phyloP scores from a whole-genome alignment of 352 stramenopile genomes.

The Phytophthora nicotianae region DNA sequence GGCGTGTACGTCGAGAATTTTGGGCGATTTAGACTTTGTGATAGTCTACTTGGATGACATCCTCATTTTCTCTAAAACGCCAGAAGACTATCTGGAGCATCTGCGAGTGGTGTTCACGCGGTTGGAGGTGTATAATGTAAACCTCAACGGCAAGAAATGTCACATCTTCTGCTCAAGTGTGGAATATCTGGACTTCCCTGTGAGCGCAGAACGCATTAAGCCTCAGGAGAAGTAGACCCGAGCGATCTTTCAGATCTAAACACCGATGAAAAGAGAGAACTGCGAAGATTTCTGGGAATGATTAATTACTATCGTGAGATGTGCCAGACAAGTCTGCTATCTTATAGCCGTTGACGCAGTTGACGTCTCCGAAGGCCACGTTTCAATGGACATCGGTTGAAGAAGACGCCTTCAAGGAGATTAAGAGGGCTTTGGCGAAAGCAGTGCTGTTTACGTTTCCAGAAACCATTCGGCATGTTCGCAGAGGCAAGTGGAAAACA shows the following conservation, averaged over 20 bases:
- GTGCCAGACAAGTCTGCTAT: slow-evolving; percentile 9
- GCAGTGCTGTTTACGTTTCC: slow-evolving; percentile 11
- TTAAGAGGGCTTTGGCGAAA: slow-evolving; percentile 2
- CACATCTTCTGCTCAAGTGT: slow-evolving; percentile 8
- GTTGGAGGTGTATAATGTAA: slow-evolving; percentile 5
- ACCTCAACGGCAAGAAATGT: slow-evolving; percentile 6
- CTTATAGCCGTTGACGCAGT: background rate
- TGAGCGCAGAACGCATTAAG: slow-evolving; percentile 6
- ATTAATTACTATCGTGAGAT: slow-evolving; percentile 20
- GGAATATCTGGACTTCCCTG: slow-evolving; percentile 4
- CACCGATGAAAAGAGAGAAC: slow-evolving; percentile 1
- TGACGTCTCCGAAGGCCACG: slow-evolving; percentile 1
- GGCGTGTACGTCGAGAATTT: slow-evolving; percentile 14
- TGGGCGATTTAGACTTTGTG: slow-evolving; percentile 10
- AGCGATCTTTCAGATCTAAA: slow-evolving; percentile 1
- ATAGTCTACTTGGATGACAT: slow-evolving; percentile 23
- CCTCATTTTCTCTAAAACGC: slow-evolving; percentile 10
- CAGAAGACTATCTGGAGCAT: slow-evolving; percentile 11
- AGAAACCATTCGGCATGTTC: no score
- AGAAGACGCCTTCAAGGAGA: slow-evolving; percentile 1
- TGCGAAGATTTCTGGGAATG: slow-evolving; percentile 9
- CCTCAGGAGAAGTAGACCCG: slow-evolving; percentile 15
- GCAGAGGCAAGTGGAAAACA: no score
- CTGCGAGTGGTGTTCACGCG: slow-evolving; percentile 3
- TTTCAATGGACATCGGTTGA: slow-evolving; percentile 12